Evolutionary conservation across 1,139 yeast genomes (phyloP), one percentile per base, ranked within the genome.

Genomic region (Spencermartinsiella ligniputridi): DNA sequence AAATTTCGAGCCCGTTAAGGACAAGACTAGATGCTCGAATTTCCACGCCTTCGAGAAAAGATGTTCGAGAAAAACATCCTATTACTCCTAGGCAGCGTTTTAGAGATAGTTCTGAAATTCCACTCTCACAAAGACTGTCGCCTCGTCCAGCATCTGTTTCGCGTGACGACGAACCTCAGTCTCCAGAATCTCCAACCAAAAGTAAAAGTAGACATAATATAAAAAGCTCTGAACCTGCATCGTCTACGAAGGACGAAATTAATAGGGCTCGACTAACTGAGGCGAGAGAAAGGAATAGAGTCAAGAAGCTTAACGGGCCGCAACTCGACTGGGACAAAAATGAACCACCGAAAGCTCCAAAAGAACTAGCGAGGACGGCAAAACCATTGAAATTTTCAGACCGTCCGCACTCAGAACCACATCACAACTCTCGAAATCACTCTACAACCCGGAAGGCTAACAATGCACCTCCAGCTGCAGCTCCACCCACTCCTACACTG

Each of bases 261-360:
- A 27, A 27, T n/a, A 6, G 32, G 15, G 32, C 32, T n/a, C 32
- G 15, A 5, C 15, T 27, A 15, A 9, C n/a, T 6, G 40, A 35
- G 12, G 47, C 39, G 18, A 29, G 48, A 3, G 47, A 45, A 18
- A 20, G 33, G 27, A 35, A 45, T 35, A 35, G 47, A 25, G 30
- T 20, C n/a, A 32, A 34, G 39, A 46, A 41, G 20, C 35, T 45
- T 20, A 12, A 33, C 5, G 43, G 40, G 15, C 46, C 49, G 12
- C 21, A 13, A 17, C 25, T 43, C 18, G 49, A 46, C 11, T 46
- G 49, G 49, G 42, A 42, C 32, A 34, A 22, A 15, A 12, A n/a
- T 4, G 32, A 33, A 20, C 25, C 16, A 39, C 9, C 11, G 15
- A 19, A 13, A 24, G 17, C n/a, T n/a, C n/a, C n/a, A n/a, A n/a